Base-by-base conservation (phyloP, 306 rosid species). In the Cucurbita ficifolia region DNA sequence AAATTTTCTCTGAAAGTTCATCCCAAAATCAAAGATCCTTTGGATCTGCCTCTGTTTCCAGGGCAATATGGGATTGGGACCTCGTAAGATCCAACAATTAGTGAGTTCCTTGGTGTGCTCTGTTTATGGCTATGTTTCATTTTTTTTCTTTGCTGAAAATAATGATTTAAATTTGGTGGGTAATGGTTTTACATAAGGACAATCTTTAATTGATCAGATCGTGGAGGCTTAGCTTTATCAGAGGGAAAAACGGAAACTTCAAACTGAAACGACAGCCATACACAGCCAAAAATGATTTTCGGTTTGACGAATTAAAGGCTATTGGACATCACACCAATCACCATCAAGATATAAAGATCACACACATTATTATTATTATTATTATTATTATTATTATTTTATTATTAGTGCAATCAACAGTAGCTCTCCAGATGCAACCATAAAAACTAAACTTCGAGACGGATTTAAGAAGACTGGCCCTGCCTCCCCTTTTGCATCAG, bases 291-390 rank as follows among this genome's bases (percentile, higher is more conserved):
- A 80, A 75, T 50, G 48, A 82, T 80, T 86, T 81, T 82, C 57
- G 70, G 85, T 81, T 86, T 84, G 88, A 86, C 87, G 78, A 83
- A 83, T 80, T 74, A 82, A 85, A 83, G 79, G 81, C 75, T 62
- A 50, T 75, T 83, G 82, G 74, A 59, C 83, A 78, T 79, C 79
- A 77, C 85, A 53, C 88, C 88, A 79, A 85, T 92, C 92, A 69
- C 81, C 71, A 73, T 84, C 91, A 80, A 70, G 84, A 82, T 79
- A 76, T 78, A 84, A 75, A 80, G 70, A 86, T 85, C 88, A 77
- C 77, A 81, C 83, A 84, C 35, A 63, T 39, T n/a, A 65, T 87
- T 85, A 2, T 29, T 29, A 29, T 29, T 29, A 2, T 29, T 29
- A 3, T 29, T 29, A 3, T 29, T 85, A 79, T 52, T 64, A 83